Conservation (phyloP, 1,139 yeast genomes). For the Barnettozyma hawaiiensis region DNA sequence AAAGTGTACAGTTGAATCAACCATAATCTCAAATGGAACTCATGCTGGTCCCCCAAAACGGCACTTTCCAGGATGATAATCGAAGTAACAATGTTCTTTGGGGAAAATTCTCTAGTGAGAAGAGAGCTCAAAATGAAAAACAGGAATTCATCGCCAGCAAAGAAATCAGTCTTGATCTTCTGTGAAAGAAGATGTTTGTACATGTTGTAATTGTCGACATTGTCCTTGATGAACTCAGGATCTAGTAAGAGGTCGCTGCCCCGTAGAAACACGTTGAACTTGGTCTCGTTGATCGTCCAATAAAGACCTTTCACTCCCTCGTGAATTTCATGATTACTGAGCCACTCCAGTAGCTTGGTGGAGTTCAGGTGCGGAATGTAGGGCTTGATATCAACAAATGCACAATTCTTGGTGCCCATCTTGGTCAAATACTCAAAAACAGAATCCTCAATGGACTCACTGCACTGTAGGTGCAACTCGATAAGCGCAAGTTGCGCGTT, state of each 20-base stretch:
- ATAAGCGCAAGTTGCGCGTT: slow-evolving; percentile 53
- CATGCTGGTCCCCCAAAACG: slow-evolving; percentile 48
- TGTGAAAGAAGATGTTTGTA: slow-evolving; percentile 29
- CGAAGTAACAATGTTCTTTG: slow-evolving; percentile 27
- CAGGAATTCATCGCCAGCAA: slow-evolving; percentile 59
- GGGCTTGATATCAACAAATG: slow-evolving; percentile 49
- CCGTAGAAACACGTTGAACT: slow-evolving; percentile 33
- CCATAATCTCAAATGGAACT: slow-evolving; percentile 67
- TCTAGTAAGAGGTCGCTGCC: slow-evolving; percentile 16
- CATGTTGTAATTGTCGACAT: slow-evolving; percentile 35
- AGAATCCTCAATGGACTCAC: slow-evolving; percentile 25
- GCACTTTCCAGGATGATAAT: slow-evolving; percentile 45
- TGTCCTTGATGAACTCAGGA: slow-evolving; percentile 25
- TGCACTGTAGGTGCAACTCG: slow-evolving; percentile 34
- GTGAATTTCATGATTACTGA: slow-evolving; percentile 16
- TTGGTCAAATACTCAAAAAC: slow-evolving; percentile 38
- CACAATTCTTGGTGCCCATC: slow-evolving; percentile 51
- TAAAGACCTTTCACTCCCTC: slow-evolving; percentile 32
- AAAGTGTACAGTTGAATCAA: slow-evolving; percentile 57
- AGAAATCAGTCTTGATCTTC: slow-evolving; percentile 55
- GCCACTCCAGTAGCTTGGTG: slow-evolving; percentile 13
- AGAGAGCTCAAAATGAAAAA: slow-evolving; percentile 40
- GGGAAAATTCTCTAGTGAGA: slow-evolving; percentile 21
- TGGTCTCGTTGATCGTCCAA: slow-evolving; percentile 45
- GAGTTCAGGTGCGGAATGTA: slow-evolving; percentile 27